phyloP scores from a whole-genome alignment of 208 protist genomes.

The Crithidia sp. region DNA sequence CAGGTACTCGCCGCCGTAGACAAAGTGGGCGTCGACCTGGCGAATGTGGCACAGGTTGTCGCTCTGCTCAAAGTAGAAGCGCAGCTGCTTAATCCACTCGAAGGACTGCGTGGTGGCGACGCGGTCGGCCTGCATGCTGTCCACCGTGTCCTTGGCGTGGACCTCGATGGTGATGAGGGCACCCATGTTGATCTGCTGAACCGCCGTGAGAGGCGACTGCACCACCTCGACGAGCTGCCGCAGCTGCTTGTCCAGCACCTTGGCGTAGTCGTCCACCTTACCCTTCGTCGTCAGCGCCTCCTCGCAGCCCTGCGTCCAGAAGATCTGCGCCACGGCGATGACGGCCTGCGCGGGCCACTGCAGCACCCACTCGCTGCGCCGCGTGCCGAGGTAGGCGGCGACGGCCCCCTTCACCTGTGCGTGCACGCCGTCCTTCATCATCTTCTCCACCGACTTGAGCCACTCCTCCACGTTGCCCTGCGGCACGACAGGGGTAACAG shows the following conservation, averaged over 20 bases:
- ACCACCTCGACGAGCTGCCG: constrained; percentile 92
- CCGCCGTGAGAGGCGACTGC: constrained; percentile 84
- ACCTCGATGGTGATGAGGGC: constrained; percentile 98
- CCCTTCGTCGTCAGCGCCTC: constrained; percentile 77
- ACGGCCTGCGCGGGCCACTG: constrained; percentile 93
- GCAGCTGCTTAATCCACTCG: constrained; percentile 97
- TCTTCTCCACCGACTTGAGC: constrained; percentile 94
- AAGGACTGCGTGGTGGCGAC: constrained; percentile 88
- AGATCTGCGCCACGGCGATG: constrained; percentile 92
- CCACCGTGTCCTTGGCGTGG: constrained; percentile 95
- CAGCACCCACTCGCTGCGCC: constrained; percentile 89
- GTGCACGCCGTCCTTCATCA: constrained; percentile 93
- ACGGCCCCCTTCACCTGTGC: constrained; percentile 74
- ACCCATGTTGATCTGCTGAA: constrained; percentile 93
- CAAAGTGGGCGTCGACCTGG: constrained; percentile 94
- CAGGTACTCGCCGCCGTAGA: constrained; percentile 97
- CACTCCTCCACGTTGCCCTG: constrained; percentile 97
- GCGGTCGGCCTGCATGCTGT: constrained; percentile 65
- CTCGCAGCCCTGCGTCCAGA: constrained; percentile 96
- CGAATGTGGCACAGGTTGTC: constrained; percentile 90
- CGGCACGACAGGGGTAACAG: constrained; percentile 82
- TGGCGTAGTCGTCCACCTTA: constrained; percentile 65
- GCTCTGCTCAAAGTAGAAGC: constrained; percentile 95
- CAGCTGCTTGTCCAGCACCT: constrained; percentile 79
- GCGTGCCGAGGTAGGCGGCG: constrained; percentile 65